Base-by-base conservation (phyloP, 768 basidiomycete genomes). In the Suillus hirtellus region DNA sequence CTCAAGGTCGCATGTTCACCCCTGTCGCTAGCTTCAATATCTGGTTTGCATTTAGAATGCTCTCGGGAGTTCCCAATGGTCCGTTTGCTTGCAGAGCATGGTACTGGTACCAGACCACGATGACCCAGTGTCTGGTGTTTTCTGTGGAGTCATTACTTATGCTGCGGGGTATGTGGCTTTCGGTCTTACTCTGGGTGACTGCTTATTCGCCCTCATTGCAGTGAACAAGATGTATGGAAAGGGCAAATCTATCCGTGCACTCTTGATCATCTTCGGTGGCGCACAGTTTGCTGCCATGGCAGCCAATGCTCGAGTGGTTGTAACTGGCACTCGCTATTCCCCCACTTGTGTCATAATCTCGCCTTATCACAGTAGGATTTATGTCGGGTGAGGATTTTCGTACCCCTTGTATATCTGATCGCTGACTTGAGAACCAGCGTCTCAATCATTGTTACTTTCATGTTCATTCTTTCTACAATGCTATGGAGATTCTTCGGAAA, bases 41-140 rank as follows among this genome's bases (percentile, higher is more conserved):
- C 24, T 63, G 50, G 46, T 73, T 73, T 40, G 49, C 66, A 2
- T 46, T 64, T 14, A 69, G 72, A 15, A 70, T 73, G 66, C 60
- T 60, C 19, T 19, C 61, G 10, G 69, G 64, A 0, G 21, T 66
- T 53, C 9, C 43, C 11, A 62, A 65, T 3, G 37, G 67, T 0
- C 49, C 62, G 8, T 1, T 27, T 2, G 60, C 61, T 34, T 73
- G 72, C 35, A 63, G 42, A 14, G 0, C 52, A 6, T 73, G 72
- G 72, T 67, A 63, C 27, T 5, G 2, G 1, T 73, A 64, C 58
- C 67, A 73, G 59, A 64, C 70, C 3, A 0, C 21, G 9, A 17
- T 58, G 6, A 21, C 67, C 17, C 70, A 73, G 46, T 8, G 55
- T 17, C 59, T 73, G 12, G 60, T 73, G 3, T 1, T 31, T n/a